Evolutionary conservation across 2,329 filamentous ascomycete species (phyloP), one percentile per base, ranked within the genome.

Genomic region (Coleophoma eucalyptorum): DNA sequence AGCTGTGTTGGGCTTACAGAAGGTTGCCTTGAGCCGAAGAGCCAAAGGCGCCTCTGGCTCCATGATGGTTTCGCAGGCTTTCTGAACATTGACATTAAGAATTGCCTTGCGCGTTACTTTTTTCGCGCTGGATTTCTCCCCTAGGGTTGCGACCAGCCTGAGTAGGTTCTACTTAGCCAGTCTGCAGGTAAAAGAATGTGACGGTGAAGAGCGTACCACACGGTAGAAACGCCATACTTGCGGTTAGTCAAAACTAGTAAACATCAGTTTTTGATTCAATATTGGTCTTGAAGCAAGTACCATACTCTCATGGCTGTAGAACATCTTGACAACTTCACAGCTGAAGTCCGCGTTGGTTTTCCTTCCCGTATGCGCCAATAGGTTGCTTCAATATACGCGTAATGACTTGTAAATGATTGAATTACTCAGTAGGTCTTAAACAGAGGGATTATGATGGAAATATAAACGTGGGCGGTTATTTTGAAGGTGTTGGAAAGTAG

Each of bases 261-360:
- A 61, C 21, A 63, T 53, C 40, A 41, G 35, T 38, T 38, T 8
- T 15, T 15, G 5, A 11, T 38, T 16, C 4, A n/a, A 2, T 43
- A 38, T 32, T 44, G 8, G 20, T 15, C 13, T 37, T 3, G 11
- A 41, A 34, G 42, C 12, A 48, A 32, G 13, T 34, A 20, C 16
- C 85, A 65, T 75, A 94, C 93, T 90, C 71, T 97, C 92, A 72
- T 96, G 90, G 62, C 89, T 95, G 73, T 96, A 97, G 67, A 97
- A 97, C 92, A 97, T 97, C 60, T 34, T 67, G 62, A 26, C 42
- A 5, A 26, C 26, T 26, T 26, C 26, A 8, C 26, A 26, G 26
- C 26, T 26, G 6, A n/a, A 26, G 26, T 26, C 26, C 10, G 26
- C 10, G 26, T 8, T 8, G 26, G 26, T 8, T 26, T 26, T 5